Evolutionary conservation across 257 asterid species (phyloP).

Genomic region (Solanum verrucosum): DNA sequence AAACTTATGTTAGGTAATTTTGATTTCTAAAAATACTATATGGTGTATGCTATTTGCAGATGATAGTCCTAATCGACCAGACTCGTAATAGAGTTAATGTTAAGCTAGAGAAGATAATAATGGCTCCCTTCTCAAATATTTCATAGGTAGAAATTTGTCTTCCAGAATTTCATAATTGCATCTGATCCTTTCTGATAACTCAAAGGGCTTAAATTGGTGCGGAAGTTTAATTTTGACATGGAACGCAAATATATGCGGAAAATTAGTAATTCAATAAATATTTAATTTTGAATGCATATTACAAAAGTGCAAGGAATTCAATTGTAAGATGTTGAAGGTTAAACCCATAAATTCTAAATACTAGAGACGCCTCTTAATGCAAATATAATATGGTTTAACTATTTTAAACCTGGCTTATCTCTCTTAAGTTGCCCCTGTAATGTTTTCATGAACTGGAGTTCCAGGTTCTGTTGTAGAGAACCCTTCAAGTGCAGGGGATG

Average conservation of each 20-base stretch:
- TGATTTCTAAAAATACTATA: background rate
- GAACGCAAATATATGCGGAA: background rate
- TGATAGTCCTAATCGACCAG: background rate
- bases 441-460: slow-evolving; percentile 13
- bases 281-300: background rate
- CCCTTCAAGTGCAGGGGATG: slow-evolving; percentile 11
- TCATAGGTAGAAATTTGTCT: background rate
- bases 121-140: background rate
- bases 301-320: background rate
- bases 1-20: background rate
- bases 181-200: background rate
- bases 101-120: background rate
- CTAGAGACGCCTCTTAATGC: background rate
- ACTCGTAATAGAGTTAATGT: background rate
- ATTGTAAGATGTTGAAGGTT: background rate
- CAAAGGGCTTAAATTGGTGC: too few species aligned
- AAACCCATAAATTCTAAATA: background rate
- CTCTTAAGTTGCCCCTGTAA: background rate
- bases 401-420: background rate
- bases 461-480: slow-evolving; percentile 20
- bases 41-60: background rate
- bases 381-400: background rate
- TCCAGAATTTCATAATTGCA: background rate
- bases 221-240: background rate
- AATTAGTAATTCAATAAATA: background rate